Conservation (phyloP, 371 early-diverging fungal genomes). For the Rhizopus delemar region DNA sequence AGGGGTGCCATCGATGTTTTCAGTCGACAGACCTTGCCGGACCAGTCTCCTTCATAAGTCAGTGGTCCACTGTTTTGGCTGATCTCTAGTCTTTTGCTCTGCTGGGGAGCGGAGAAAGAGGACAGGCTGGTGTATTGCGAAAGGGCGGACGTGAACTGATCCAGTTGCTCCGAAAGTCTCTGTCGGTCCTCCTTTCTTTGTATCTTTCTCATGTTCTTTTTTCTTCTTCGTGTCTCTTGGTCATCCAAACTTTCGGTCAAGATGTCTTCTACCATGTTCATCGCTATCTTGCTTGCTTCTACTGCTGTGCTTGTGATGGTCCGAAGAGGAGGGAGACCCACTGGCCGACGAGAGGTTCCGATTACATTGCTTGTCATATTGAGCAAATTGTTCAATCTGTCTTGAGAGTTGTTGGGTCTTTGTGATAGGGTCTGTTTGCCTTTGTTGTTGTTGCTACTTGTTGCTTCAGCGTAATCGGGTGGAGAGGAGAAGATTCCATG, state of each 20-base stretch:
- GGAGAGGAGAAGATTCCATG: not conserved
- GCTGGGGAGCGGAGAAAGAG: no score
- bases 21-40: constrained; percentile 10
- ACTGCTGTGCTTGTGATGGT: not conserved
- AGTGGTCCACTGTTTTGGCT: not conserved
- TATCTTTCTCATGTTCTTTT: not conserved
- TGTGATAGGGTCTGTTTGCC: not conserved
- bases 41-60: constrained; percentile 14
- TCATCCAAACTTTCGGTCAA: not conserved
- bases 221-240: not conserved
- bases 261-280: constrained; percentile 5
- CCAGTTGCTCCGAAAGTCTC: not conserved
- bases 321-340: not conserved
- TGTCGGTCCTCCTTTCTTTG: constrained; percentile 2
- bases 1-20: constrained; percentile 17
- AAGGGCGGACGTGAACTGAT: not conserved
- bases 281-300: not conserved
- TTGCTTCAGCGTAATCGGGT: not conserved
- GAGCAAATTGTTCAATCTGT: constrained; percentile 2
- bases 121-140: not conserved
- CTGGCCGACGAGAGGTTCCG: not conserved
- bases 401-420: not conserved
- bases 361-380: not conserved
- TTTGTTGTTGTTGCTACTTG: not conserved
- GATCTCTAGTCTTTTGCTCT: no score